Evolutionary conservation across 176 grass and related monocot genomes (phyloP).

Genomic region (Thinopyrum elongatum): DNA sequence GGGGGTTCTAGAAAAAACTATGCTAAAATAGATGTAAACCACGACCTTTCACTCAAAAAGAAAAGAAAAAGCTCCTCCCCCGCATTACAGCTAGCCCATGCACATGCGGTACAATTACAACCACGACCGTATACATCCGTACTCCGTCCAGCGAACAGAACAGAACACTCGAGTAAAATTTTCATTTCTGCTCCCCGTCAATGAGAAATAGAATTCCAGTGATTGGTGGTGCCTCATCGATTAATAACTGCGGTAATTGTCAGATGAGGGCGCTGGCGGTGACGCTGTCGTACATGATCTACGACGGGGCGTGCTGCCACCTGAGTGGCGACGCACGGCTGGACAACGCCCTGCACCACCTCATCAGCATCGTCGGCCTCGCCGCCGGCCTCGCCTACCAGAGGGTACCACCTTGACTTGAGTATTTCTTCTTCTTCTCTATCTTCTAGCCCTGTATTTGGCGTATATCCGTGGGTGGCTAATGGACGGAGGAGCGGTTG

Average conservation of each 20-base stretch:
- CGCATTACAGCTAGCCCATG: too few species aligned
- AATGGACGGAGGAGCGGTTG: too few species aligned
- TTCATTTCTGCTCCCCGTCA: neutral
- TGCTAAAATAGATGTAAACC: too few species aligned
- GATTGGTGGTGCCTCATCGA: neutral
- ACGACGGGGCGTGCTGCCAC: conserved; percentile 64
- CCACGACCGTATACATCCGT: neutral
- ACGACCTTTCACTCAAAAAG: too few species aligned
- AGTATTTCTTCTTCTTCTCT: too few species aligned
- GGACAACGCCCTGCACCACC: conserved; percentile 60
- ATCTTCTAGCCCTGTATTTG: too few species aligned
- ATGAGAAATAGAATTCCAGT: neutral
- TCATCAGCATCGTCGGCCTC: conserved; percentile 69
- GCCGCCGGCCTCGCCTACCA: conserved; percentile 60
- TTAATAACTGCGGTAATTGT: too few species aligned
- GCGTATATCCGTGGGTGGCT: too few species aligned
- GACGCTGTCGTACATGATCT: conserved; percentile 63
- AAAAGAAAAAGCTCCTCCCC: too few species aligned
- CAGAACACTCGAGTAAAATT: neutral
- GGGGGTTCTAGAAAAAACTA: too few species aligned
- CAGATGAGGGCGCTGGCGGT: conserved; percentile 63
- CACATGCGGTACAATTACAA: neutral
- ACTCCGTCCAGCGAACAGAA: neutral
- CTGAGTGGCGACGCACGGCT: conserved; percentile 38
- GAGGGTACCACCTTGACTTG: conserved; percentile 28